phyloP scores from a whole-genome alignment of 805 yeast genomes.

The Debaryomyces tyrocola region DNA sequence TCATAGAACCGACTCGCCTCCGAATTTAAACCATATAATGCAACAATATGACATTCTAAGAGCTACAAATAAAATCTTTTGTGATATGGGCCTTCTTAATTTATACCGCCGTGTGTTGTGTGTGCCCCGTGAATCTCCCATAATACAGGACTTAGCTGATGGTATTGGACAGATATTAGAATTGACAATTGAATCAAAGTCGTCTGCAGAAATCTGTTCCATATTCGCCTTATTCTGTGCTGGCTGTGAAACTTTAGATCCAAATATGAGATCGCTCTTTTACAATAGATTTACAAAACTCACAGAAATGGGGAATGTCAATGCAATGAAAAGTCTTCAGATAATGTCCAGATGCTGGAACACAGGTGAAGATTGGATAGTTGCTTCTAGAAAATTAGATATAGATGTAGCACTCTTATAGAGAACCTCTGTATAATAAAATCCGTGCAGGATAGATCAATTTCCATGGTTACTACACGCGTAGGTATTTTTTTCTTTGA shows the following conservation, averaged over 20 bases:
- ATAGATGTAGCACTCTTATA: slow-evolving; percentile 47
- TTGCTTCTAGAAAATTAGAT: slow-evolving; percentile 41
- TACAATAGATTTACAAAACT: slow-evolving; percentile 40
- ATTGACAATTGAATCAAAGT: slow-evolving; percentile 41
- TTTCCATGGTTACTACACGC: background rate
- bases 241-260: slow-evolving; percentile 55
- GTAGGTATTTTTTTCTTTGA: background rate
- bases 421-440: background rate
- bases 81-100: slow-evolving; percentile 54
- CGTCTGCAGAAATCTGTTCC: slow-evolving; percentile 56
- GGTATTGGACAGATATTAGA: slow-evolving; percentile 39
- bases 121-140: slow-evolving; percentile 43
- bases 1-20: slow-evolving; percentile 10
- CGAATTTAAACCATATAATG: slow-evolving; percentile 20
- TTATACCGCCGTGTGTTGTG: slow-evolving; percentile 55
- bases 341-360: slow-evolving; percentile 57
- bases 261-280: slow-evolving; percentile 34
- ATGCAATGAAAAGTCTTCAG: slow-evolving; percentile 44
- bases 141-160: slow-evolving; percentile 49
- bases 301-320: slow-evolving; percentile 42
- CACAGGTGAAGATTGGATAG: slow-evolving; percentile 52
- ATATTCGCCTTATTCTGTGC: slow-evolving; percentile 57
- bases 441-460: background rate
- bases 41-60: slow-evolving; percentile 35
- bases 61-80: slow-evolving; percentile 53